These are phyloP conservation scores for Mucor piriformis DNA, from an alignment of 371 early-diverging fungal species.

Conservation along the genomic window DNA sequence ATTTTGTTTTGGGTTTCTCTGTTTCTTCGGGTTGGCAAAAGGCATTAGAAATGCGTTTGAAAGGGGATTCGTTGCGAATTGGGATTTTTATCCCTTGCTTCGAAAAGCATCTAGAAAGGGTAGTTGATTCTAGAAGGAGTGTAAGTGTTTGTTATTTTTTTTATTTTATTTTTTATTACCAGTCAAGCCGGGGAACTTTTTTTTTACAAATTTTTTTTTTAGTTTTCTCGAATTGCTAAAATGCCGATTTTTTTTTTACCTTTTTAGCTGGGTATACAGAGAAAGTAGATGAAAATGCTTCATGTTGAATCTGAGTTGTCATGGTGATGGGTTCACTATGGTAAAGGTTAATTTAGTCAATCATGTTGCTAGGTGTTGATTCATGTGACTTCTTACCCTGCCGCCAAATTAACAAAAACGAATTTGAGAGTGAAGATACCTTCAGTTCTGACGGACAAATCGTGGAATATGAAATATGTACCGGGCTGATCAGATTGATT, in stretches of 20 bases:
- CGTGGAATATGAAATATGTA: conserved; percentile 63
- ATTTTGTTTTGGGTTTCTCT: background rate
- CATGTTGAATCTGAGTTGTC: conserved; percentile 33
- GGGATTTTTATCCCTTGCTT: conserved; percentile 69
- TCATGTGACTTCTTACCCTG: conserved; percentile 21
- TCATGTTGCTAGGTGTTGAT: background rate
- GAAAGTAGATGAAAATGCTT: conserved; percentile 45
- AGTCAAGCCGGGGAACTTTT: conserved; percentile 63
- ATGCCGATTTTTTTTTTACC: conserved; percentile 4
- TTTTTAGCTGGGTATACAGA: conserved; percentile 57
- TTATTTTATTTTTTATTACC: conserved; percentile 29
- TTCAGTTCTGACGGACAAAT: conserved; percentile 55
- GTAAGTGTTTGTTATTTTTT: background rate
- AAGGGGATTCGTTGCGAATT: conserved; percentile 42
- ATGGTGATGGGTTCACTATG: conserved; percentile 40
- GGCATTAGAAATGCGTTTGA: background rate
- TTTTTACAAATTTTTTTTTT: background rate
- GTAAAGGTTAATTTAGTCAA: background rate
- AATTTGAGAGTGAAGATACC: conserved; percentile 49
- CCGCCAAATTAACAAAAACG: conserved; percentile 31
- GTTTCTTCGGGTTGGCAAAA: background rate
- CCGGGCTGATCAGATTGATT: conserved; percentile 49
- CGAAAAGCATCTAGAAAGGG: conserved; percentile 66
- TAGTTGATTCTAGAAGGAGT: conserved; percentile 54
- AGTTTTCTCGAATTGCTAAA: background rate